Percentiles rank a stretch among this genome's conserved stretches.
These are phyloP conservation scores for Sphaceloma murrayae DNA, from an alignment of 2,329 filamentous ascomycete genomes.

Conservation along the genomic window DNA sequence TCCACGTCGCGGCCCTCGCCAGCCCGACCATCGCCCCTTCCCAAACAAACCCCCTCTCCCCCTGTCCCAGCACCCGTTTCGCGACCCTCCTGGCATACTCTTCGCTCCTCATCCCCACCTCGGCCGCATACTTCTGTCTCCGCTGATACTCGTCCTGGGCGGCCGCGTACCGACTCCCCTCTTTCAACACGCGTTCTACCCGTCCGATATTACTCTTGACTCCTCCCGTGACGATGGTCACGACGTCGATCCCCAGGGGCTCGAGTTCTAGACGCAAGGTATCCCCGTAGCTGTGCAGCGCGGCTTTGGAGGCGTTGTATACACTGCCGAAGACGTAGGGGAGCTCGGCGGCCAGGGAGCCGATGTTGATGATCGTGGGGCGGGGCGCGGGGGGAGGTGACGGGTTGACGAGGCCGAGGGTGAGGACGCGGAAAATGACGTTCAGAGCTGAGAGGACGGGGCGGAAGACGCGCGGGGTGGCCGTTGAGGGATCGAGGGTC, in stretches of 20 bases:
- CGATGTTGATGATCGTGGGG: slow-evolving; percentile 31
- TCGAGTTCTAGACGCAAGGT: slow-evolving; percentile 49
- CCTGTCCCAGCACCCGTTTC: slow-evolving; percentile 36
- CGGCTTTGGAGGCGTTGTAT: slow-evolving; percentile 53
- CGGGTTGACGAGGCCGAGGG: slow-evolving; percentile 2
- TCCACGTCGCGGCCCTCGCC: slow-evolving; percentile 40
- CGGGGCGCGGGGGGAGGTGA: slow-evolving; percentile 20
- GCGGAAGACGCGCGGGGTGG: slow-evolving; percentile 4
- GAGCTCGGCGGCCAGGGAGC: slow-evolving; percentile 37
- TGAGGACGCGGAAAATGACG: slow-evolving; percentile 16
- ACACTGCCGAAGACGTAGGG: slow-evolving; percentile 35
- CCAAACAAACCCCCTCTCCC: slow-evolving; percentile 40
- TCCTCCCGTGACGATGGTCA: slow-evolving; percentile 48
- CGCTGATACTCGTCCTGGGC: slow-evolving; percentile 43
- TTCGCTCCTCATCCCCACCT: slow-evolving; percentile 42
- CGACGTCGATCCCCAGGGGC: slow-evolving; percentile 41
- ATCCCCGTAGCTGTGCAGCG: slow-evolving; percentile 49
- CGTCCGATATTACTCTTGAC: slow-evolving; percentile 51
- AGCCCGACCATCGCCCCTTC: slow-evolving; percentile 43
- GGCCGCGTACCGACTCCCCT: slow-evolving; percentile 43
- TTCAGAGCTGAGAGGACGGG: slow-evolving; percentile 17
- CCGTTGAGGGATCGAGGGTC: slow-evolving; percentile 8
- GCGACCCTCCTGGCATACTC: slow-evolving; percentile 49
- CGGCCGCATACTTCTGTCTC: slow-evolving; percentile 46
- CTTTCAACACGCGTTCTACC: slow-evolving; percentile 38